Evolutionary conservation across 1,139 yeast species (phyloP).

Genomic region (Debaryomycetaceae sp.): DNA sequence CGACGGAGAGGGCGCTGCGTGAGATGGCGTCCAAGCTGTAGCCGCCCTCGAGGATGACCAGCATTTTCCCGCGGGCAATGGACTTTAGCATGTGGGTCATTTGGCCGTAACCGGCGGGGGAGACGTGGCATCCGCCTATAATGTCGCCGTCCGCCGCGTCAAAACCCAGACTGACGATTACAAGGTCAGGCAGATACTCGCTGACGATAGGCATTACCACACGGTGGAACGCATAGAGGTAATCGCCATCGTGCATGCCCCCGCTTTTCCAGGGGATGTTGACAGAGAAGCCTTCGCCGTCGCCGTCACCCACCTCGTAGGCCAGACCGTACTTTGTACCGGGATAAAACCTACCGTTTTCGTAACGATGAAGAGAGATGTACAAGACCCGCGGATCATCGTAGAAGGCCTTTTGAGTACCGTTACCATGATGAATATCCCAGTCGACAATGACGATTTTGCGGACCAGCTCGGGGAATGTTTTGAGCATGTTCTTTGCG

Average conservation of each 20-base stretch:
- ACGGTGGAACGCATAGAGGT: slow-evolving; percentile 80
- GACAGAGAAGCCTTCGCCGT: slow-evolving; percentile 77
- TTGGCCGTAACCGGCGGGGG: slow-evolving; percentile 93
- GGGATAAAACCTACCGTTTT: slow-evolving; percentile 87
- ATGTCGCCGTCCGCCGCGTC: slow-evolving; percentile 99
- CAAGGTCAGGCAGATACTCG: slow-evolving; percentile 88
- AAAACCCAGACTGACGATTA: slow-evolving; percentile 88
- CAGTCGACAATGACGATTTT: slow-evolving; percentile 82
- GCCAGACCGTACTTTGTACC: slow-evolving; percentile 79
- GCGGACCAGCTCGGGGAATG: slow-evolving; percentile 82
- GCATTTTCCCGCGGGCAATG: slow-evolving; percentile 77
- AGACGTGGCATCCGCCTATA: slow-evolving; percentile 94
- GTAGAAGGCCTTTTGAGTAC: slow-evolving; percentile 87
- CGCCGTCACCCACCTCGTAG: slow-evolving; percentile 71
- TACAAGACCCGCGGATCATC: slow-evolving; percentile 86
- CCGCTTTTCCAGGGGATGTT: slow-evolving; percentile 93
- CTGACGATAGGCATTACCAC: slow-evolving; percentile 83
- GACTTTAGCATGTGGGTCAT: slow-evolving; percentile 90
- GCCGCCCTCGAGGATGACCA: slow-evolving; percentile 94
- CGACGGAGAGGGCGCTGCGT: slow-evolving; percentile 82
- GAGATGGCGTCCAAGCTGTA: slow-evolving; percentile 88
- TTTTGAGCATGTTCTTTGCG: slow-evolving; percentile 70
- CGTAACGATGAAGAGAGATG: slow-evolving; percentile 85
- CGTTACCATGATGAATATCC: slow-evolving; percentile 98
- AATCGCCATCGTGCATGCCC: slow-evolving; percentile 95